Evolutionary conservation across 495 filamentous ascomycete genomes (phyloP), one percentile per base, ranked within the genome.

Genomic region (Podospora didyma): DNA sequence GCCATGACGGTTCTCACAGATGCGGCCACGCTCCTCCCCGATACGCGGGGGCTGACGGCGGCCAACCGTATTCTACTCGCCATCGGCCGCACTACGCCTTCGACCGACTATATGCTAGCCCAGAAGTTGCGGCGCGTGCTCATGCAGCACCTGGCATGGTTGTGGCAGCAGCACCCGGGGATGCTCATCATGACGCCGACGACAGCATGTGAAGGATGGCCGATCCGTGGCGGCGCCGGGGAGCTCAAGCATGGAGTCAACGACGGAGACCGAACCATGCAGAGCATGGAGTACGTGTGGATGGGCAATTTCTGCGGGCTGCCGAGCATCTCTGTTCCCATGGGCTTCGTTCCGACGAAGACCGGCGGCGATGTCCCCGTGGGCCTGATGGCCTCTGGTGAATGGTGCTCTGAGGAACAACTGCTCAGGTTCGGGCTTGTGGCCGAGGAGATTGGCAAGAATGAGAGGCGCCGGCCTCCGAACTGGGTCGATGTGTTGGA

Each of bases 281-380:
- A 85, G 47, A 90, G 79, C 62, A 95, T 95, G 90, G 85, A 88
- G 71, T 96, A 89, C 70, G 86, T 87, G 16, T 95, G 86, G 82
- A 57, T 96, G 61, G 89, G 88, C 11, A 96, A 96, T 67, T 92
- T 95, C 62, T 83, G 76, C 12, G 90, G 90, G 0, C 77, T 84
- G 61, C 90, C 90, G 0, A 79, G 84, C 17, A 78, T 96, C 22
- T 84, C 65, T 44, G 75, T 86, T 48, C 90, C 90, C 0, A 86
- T 83, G 2, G 91, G 89, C 1, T 90, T 86, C 69, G 79, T 75
- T 19, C 62, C 41, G 57, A 57, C 58, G 45, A 58, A 11, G 34
- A 51, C 23, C 56, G 53, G 24, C 11, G 72, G 80, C 53, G 75
- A 73, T 34, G 73, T 91, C 12, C 91, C 90, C 3, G 76, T 96